Percentiles rank a stretch among this genome's conserved stretches.
phyloP scores from a whole-genome alignment of 139 green algal species.

The Chlorella sp. region DNA sequence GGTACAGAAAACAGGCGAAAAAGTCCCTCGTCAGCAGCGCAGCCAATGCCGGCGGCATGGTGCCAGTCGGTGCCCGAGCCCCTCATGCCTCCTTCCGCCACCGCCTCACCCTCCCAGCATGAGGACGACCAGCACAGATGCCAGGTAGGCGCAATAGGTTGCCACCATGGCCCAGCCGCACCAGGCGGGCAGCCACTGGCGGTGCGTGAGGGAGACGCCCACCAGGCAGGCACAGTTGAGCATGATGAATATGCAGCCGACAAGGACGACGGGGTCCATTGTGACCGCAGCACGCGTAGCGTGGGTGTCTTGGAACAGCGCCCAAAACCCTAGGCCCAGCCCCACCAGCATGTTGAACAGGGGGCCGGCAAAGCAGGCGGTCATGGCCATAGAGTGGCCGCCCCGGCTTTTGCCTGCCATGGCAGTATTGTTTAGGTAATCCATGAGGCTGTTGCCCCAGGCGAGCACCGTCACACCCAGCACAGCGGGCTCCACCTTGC shows the following conservation, averaged over 20 bases:
- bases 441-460: conserved; percentile 90
- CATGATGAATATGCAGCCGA: conserved; percentile 69
- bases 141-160: conserved; percentile 76
- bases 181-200: conserved; percentile 58
- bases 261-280: conserved; percentile 65
- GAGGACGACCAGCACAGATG: conserved; percentile 22
- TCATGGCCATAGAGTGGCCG: conserved; percentile 83
- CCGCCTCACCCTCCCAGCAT: not conserved
- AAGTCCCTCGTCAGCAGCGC: no score
- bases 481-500: conserved; percentile 56
- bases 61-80: no score
- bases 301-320: conserved; percentile 15
- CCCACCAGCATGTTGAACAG: conserved; percentile 93
- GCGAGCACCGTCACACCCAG: conserved; percentile 90
- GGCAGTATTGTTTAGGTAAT: conserved; percentile 82
- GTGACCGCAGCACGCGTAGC: conserved; percentile 29
- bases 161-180: conserved; percentile 77
- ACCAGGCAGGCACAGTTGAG: conserved; percentile 66
- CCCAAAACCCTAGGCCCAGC: conserved; percentile 46
- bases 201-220: conserved; percentile 55
- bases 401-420: conserved; percentile 71
- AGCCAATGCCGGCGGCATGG: no score
- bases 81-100: no score
- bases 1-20: no score
- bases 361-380: conserved; percentile 91